Percentiles rank a stretch among this genome's conserved stretches.
Evolutionary conservation across 768 basidiomycete species (phyloP).

Genomic region (Kwoniella europaea): DNA sequence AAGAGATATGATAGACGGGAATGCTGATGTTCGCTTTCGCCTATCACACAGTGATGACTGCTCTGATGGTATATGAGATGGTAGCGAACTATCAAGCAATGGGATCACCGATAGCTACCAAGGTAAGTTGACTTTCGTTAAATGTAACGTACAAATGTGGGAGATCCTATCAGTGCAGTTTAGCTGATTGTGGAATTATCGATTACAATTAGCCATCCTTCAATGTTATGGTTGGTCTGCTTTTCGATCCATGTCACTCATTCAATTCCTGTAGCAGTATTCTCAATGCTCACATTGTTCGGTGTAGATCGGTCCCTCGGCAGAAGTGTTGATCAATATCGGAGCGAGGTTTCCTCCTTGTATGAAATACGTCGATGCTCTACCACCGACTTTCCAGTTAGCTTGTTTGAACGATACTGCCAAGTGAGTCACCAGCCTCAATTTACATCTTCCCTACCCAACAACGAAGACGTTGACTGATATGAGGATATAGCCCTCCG

Average conservation of each 20-base stretch:
- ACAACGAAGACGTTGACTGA: not conserved
- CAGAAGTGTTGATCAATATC: constrained; percentile 78
- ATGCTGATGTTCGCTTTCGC: not conserved
- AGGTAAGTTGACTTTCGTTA: constrained; percentile 62
- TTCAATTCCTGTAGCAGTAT: too few relatives aligned
- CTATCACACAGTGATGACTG: constrained; percentile 65
- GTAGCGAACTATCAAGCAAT: constrained; percentile 75
- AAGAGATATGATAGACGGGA: too few relatives aligned
- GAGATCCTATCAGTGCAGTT: not conserved
- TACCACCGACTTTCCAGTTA: constrained; percentile 34
- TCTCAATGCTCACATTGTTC: constrained; percentile 53
- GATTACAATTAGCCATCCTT: constrained; percentile 30
- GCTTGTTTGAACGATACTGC: constrained; percentile 81
- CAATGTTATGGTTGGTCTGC: constrained; percentile 45
- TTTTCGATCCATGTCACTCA: not conserved
- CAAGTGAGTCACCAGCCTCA: constrained; percentile 59
- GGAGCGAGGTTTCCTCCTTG: constrained; percentile 87
- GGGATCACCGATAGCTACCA: constrained; percentile 82
- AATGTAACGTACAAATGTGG: not conserved
- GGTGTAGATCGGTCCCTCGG: constrained; percentile 87
- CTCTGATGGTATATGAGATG: constrained; percentile 81
- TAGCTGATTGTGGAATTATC: constrained; percentile 2
- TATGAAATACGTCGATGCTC: constrained; percentile 33
- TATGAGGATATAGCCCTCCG: constrained; percentile 61
- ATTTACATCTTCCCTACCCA: not conserved